These are phyloP conservation scores for Haplographium delicatum DNA, from an alignment of 495 filamentous ascomycete species.

Conservation along the genomic window DNA sequence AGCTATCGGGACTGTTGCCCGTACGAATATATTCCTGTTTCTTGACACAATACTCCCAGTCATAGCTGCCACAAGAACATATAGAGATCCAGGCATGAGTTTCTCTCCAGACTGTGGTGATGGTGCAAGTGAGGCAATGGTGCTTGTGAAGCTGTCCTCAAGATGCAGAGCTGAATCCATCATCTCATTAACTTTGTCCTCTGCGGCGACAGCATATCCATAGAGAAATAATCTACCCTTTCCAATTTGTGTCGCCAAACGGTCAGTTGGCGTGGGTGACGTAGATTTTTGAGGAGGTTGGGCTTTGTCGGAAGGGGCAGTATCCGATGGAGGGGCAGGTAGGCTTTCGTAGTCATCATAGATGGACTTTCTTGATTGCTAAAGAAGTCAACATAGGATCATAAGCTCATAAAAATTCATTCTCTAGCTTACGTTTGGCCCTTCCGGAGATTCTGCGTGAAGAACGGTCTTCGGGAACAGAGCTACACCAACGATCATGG, in stretches of 20 bases:
- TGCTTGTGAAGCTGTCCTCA: slow-evolving; percentile 80
- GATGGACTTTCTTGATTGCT: slow-evolving; percentile 56
- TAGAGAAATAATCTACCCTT: slow-evolving; percentile 77
- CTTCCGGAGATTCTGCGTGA: slow-evolving; percentile 45
- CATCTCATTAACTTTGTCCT: slow-evolving; percentile 70
- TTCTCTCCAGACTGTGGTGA: slow-evolving; percentile 74
- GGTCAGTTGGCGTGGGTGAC: slow-evolving; percentile 80
- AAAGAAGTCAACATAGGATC: slow-evolving; percentile 1
- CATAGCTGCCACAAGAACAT: slow-evolving; percentile 89
- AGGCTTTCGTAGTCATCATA: slow-evolving; percentile 54
- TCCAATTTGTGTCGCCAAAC: slow-evolving; percentile 78
- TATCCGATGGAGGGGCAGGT: slow-evolving; percentile 30
- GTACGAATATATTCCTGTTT: slow-evolving; percentile 76
- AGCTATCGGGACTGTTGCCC: slow-evolving; percentile 62
- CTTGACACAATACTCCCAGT: slow-evolving; percentile 82
- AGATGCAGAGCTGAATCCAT: slow-evolving; percentile 70
- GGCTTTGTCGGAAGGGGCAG: neutral
- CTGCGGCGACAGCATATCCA: slow-evolving; percentile 59
- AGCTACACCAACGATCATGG: slow-evolving; percentile 47
- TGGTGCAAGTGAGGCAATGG: slow-evolving; percentile 80
- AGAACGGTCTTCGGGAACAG: slow-evolving; percentile 49
- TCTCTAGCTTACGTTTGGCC: slow-evolving; percentile 7
- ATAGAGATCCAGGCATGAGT: slow-evolving; percentile 78
- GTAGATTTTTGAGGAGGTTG: slow-evolving; percentile 7
- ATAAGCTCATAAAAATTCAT: neutral